Conservation (phyloP, 2,329 filamentous ascomycete species). For the Thelonectria blattea region DNA sequence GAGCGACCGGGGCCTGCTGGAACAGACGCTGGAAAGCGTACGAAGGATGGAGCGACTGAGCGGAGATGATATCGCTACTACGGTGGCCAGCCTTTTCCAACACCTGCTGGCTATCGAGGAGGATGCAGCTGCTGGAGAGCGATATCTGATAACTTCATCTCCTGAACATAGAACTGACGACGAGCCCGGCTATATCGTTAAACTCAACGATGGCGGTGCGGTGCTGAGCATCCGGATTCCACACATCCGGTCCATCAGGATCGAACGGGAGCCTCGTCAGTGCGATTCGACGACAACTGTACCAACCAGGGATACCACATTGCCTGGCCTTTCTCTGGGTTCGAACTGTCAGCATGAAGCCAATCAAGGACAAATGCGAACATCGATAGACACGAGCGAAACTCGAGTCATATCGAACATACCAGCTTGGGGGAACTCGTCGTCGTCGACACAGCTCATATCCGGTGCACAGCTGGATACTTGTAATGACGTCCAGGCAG, state of each 20-base stretch:
- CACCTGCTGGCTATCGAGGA: conserved; percentile 52
- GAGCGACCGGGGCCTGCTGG: conserved; percentile 49
- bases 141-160: conserved; percentile 32
- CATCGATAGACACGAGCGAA: no score
- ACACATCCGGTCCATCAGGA: conserved; percentile 48
- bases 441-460: no score
- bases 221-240: conserved; percentile 49
- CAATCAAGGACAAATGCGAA: no score
- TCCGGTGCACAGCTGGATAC: no score
- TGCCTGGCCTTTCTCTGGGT: no score
- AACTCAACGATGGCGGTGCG: conserved; percentile 6
- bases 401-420: no score
- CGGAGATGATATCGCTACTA: conserved; percentile 47
- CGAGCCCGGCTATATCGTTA: conserved; percentile 31
- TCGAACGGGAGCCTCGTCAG: conserved; percentile 27
- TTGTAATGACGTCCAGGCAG: no score
- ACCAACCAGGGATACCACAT: not conserved
- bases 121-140: conserved; percentile 38
- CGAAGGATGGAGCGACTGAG: conserved; percentile 41
- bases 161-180: conserved; percentile 23
- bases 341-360: no score
- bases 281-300: not conserved
- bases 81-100: conserved; percentile 48
- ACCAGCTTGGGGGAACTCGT: no score
- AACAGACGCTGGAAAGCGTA: conserved; percentile 46